phyloP scores from a whole-genome alignment of 2,329 filamentous ascomycete species.

The Sphaerulina populicola region DNA sequence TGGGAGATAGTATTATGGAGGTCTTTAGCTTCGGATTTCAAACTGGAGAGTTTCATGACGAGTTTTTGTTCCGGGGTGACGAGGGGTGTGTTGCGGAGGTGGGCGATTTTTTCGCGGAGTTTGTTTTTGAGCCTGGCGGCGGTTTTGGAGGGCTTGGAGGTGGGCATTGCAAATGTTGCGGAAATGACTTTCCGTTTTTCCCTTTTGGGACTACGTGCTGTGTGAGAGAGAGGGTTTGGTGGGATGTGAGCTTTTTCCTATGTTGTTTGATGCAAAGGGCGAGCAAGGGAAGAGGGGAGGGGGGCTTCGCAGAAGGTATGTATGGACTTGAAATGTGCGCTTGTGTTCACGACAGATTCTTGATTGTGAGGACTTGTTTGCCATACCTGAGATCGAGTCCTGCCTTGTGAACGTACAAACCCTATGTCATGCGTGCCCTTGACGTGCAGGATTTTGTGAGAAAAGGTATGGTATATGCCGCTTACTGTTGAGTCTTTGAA shows the following conservation, averaged over 20 bases:
- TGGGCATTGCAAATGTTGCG: not conserved
- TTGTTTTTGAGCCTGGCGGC: constrained; percentile 1
- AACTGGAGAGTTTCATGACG: constrained; percentile 6
- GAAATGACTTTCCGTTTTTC: not conserved
- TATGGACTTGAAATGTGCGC: not conserved
- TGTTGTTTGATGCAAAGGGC: not conserved
- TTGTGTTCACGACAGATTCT: not conserved
- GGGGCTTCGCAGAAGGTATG: not conserved
- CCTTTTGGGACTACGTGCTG: not conserved
- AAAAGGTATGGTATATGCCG: too few relatives aligned
- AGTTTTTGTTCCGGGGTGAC: constrained; percentile 10
- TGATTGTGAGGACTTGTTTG: not conserved
- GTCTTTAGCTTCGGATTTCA: constrained; percentile 8
- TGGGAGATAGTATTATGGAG: constrained; percentile 3
- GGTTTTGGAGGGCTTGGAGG: not conserved
- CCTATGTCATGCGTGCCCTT: not conserved
- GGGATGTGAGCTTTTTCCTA: not conserved
- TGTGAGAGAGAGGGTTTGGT: not conserved
- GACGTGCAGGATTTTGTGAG: not conserved
- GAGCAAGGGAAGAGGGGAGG: not conserved
- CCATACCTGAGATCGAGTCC: not conserved
- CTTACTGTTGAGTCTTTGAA: too few relatives aligned
- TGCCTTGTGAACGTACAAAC: not conserved
- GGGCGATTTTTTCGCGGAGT: not conserved
- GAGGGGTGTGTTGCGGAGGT: constrained; percentile 6